Percentiles rank a stretch among this genome's conserved stretches.
Evolutionary conservation across 176 grass and related monocot genomes (phyloP).

Genomic region (Zea luxurians): DNA sequence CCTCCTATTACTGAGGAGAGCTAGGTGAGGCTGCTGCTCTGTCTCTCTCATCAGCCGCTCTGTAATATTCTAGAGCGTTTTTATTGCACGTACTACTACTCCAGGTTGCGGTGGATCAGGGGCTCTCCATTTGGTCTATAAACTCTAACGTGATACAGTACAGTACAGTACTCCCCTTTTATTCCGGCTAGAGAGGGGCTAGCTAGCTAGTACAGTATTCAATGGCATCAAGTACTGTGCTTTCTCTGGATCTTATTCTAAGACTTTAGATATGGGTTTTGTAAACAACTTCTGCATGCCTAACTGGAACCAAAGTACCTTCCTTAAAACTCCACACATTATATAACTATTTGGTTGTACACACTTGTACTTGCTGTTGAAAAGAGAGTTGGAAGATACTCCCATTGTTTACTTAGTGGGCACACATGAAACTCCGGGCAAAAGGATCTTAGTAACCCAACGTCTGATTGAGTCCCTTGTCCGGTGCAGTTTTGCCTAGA

Average conservation of each 20-base stretch:
- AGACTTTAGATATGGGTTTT: neutral
- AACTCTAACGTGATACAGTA: neutral
- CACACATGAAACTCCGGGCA: neutral
- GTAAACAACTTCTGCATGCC: neutral
- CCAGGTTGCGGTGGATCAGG: neutral
- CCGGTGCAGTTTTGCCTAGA: no score
- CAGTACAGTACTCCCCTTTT: neutral
- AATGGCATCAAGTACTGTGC: neutral
- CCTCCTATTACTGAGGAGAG: slow-evolving; percentile 19
- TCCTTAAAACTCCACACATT: neutral
- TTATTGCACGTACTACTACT: neutral
- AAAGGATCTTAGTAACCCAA: no score
- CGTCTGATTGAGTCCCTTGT: no score
- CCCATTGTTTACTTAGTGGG: neutral
- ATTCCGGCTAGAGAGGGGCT: neutral
- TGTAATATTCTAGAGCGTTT: neutral
- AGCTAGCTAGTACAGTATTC: neutral
- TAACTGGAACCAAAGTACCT: neutral
- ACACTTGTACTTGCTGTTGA: neutral
- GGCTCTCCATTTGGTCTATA: neutral
- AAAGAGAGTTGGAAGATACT: neutral
- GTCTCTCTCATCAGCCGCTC: neutral
- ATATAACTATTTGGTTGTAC: neutral
- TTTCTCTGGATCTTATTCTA: neutral
- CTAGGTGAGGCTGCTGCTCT: neutral